Conservation (phyloP, 1,284 basidiomycete genomes). For the Retiboletus flavoniger region DNA sequence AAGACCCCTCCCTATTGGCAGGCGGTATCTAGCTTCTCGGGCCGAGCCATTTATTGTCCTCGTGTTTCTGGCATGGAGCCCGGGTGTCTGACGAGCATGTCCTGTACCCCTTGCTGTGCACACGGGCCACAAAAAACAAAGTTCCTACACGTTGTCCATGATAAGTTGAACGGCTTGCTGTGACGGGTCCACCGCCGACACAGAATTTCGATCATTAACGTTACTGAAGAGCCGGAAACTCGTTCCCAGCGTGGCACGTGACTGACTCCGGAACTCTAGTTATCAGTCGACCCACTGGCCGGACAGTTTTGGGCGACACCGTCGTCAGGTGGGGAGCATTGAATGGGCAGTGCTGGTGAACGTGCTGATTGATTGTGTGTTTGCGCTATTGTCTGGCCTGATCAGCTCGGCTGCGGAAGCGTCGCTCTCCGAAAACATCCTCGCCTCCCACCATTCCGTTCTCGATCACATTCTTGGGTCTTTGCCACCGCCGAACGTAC, state of each 20-base stretch:
- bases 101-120: conserved; percentile 14
- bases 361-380: conserved; percentile 3
- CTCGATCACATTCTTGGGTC: not conserved
- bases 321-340: not conserved
- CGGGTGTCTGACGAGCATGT: not conserved
- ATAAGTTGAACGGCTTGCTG: conserved; percentile 8
- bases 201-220: not conserved
- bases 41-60: conserved; percentile 23
- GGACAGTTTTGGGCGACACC: conserved; percentile 1
- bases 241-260: conserved; percentile 1
- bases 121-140: not conserved
- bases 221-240: not conserved
- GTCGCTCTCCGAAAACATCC: not conserved
- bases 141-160: conserved; percentile 17
- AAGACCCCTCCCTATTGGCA: conserved; percentile 11
- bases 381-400: not conserved
- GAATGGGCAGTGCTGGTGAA: conserved; percentile 1
- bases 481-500: not conserved
- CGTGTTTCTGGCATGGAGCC: conserved; percentile 27
- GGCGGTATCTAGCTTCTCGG: conserved; percentile 13
- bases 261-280: not conserved
- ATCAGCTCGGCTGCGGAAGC: conserved; percentile 1
- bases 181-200: not conserved
- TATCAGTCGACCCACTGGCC: not conserved
- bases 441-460: not conserved